Conservation (phyloP, 768 basidiomycete species). For the Strobilomyces confusus region DNA sequence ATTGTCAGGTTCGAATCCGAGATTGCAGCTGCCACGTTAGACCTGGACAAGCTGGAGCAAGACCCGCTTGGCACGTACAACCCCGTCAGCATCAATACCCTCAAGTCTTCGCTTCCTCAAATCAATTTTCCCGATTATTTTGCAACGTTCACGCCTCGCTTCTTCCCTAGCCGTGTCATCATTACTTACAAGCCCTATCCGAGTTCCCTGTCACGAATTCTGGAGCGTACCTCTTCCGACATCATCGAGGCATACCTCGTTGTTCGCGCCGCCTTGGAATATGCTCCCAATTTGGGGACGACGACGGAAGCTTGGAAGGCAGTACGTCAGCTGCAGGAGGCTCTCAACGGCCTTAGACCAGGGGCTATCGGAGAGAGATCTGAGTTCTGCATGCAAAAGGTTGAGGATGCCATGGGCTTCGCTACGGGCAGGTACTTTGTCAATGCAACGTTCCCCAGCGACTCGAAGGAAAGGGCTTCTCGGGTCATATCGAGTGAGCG, state of each 20-base stretch:
- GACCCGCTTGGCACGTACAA: constrained; percentile 91
- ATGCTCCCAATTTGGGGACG: constrained; percentile 69
- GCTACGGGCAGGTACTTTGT: constrained; percentile 89
- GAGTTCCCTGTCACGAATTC: constrained; percentile 58
- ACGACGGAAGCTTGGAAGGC: constrained; percentile 79
- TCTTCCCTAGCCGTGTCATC: constrained; percentile 72
- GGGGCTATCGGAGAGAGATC: constrained; percentile 80
- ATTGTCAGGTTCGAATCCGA: constrained; percentile 77
- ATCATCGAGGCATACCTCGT: constrained; percentile 87
- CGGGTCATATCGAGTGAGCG: constrained; percentile 71
- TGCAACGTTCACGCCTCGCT: constrained; percentile 74
- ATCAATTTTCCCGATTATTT: constrained; percentile 86
- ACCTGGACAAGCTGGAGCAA: constrained; percentile 70
- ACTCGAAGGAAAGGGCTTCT: constrained; percentile 77
- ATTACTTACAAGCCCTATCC: constrained; percentile 81
- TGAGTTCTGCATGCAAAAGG: constrained; percentile 73
- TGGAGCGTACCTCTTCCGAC: constrained; percentile 62
- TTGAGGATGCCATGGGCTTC: constrained; percentile 79
- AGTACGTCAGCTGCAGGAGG: constrained; percentile 63
- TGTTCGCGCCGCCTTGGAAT: constrained; percentile 62
- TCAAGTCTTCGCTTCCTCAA: constrained; percentile 66
- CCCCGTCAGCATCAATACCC: constrained; percentile 64
- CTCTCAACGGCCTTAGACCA: constrained; percentile 78
- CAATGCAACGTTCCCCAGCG: constrained; percentile 72
- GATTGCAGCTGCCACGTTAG: constrained; percentile 75